Conservation (phyloP, 176 grass and related monocot genomes). For the Hsuehochloa calcarea region DNA sequence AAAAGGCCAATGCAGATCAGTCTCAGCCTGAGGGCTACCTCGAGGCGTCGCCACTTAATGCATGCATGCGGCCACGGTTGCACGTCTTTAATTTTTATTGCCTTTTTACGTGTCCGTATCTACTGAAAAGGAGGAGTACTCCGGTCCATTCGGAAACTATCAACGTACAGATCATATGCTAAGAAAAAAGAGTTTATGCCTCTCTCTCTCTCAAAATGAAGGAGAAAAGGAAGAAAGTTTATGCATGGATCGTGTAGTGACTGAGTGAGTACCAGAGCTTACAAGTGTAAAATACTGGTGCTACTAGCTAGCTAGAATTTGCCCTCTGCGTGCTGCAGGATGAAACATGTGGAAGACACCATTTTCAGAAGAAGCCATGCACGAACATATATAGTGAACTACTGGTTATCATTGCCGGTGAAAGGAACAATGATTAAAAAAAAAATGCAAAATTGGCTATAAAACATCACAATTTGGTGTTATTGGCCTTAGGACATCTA, state of each 20-base stretch:
- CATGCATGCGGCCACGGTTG: background rate
- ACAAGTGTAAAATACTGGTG: background rate
- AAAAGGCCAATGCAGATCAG: background rate
- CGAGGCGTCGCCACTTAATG: background rate
- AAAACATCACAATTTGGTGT: no score
- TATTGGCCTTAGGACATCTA: no score
- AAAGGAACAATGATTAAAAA: no score
- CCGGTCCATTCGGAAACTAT: no score
- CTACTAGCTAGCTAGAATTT: background rate
- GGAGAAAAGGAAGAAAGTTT: no score
- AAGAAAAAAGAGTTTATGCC: no score
- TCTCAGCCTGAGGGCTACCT: background rate
- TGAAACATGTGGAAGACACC: background rate
- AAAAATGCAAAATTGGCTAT: no score
- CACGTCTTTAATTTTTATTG: background rate
- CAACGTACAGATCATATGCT: no score
- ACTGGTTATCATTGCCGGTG: background rate
- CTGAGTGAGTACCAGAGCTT: background rate
- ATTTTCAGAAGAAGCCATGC: background rate
- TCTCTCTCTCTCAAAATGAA: no score
- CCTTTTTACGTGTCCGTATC: background rate
- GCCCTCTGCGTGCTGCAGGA: background rate
- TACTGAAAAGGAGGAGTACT: no score
- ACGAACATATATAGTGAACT: background rate
- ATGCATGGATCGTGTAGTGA: no score